Evolutionary conservation across 208 protist species (phyloP), one percentile per base, ranked within the genome.

Genomic region (Leishmania arabica): DNA sequence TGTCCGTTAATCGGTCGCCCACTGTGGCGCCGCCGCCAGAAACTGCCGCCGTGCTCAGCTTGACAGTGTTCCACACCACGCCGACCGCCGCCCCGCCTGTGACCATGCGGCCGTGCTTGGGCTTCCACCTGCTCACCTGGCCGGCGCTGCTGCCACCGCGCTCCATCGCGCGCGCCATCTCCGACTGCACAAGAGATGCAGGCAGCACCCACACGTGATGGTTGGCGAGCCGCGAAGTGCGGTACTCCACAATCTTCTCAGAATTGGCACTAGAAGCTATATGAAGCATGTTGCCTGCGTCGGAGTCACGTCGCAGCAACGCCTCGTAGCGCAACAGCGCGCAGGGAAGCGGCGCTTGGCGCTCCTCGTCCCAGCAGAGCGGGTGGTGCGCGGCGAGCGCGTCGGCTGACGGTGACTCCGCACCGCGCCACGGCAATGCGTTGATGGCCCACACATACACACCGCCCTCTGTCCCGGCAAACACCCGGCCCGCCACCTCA

Each of bases 371-470:
- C 87, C 89, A 96, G 62, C 84, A 91, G 2, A 96, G 78, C 11
- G 91, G 80, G 79, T 95, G 89, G 15, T 51, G 53, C n/a, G 56
- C 24, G 8, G 82, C 71, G 21, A 64, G 70, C 19, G 42, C 24
- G 49, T n/a, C 31, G 53, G 56, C 19, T 6, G 65, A 24, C 27
- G 8, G 34, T 5, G 75, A 70, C 47, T 88, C 82, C 11, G 49
- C 64, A 19, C 78, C 54, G 37, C 90, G 91, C 89, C 90, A 97
- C 27, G 91, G 82, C 47, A 97, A 88, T 11, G 24, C 47, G 34
- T 86, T 64, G 40, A 97, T 81, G 17, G 83, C 79, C 91, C 90
- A 97, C n/a, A 90, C 91, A 54, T 90, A 92, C 27, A 91, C 76
- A 31, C 90, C 92, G 5, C 88, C 88, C 47, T 97, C 87, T 24